Evolutionary conservation across 2,329 filamentous ascomycete genomes (phyloP).

Genomic region (Penicillium sp.): DNA sequence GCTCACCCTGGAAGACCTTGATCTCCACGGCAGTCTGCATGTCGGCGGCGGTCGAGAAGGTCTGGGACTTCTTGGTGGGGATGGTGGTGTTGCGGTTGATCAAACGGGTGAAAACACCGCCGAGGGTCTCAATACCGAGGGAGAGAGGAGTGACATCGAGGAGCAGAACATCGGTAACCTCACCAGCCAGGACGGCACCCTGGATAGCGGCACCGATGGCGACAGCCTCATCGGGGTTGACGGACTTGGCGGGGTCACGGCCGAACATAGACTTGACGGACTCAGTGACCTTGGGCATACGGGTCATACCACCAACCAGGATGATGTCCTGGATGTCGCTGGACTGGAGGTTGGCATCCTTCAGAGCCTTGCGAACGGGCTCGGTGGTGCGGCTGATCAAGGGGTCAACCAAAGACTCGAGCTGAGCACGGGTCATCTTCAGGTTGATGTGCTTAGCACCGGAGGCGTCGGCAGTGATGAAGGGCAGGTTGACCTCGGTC

Average conservation of each 20-base stretch:
- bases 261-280: slow-evolving; percentile 96
- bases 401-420: slow-evolving; percentile 87
- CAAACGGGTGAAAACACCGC: slow-evolving; percentile 93
- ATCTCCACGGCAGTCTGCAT: slow-evolving; percentile 99
- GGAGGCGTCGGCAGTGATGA: slow-evolving; percentile 93
- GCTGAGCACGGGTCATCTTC: slow-evolving; percentile 86
- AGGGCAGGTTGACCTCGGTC: slow-evolving; percentile 96
- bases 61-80: slow-evolving; percentile 97
- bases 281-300: slow-evolving; percentile 97
- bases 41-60: slow-evolving; percentile 95
- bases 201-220: slow-evolving; percentile 96
- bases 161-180: slow-evolving; percentile 91
- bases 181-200: slow-evolving; percentile 91
- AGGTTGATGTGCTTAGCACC: slow-evolving; percentile 98
- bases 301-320: slow-evolving; percentile 97
- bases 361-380: slow-evolving; percentile 91
- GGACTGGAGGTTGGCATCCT: slow-evolving; percentile 84
- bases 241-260: slow-evolving; percentile 92
- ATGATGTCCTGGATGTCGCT: slow-evolving; percentile 98
- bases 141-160: slow-evolving; percentile 94
- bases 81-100: slow-evolving; percentile 99
- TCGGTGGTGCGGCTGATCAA: slow-evolving; percentile 82
- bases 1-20: slow-evolving; percentile 99
- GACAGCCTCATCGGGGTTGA: slow-evolving; percentile 97
- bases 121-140: slow-evolving; percentile 96